Evolutionary conservation across 2,329 filamentous ascomycete species (phyloP), one percentile per base, ranked within the genome.

Genomic region (Cephalotrichum gorgonifer): DNA sequence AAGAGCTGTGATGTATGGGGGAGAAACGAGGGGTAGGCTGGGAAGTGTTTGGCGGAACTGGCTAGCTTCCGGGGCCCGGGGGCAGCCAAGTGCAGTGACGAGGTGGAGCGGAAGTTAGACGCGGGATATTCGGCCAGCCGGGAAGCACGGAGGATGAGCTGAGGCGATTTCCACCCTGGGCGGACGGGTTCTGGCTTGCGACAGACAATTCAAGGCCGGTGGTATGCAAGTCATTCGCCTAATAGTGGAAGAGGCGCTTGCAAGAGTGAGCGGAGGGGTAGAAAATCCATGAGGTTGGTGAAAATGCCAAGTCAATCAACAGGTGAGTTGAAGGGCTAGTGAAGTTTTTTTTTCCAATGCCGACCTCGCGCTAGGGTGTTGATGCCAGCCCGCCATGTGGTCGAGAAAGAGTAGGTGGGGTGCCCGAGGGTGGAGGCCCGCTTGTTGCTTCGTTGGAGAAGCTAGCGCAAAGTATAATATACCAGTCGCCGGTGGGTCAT

Each of bases 11-110:
- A 39, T 39, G 17, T 5, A 6, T 11, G 33, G 15, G 17, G 35
- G 7, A 20, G 11, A 39, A 9, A 20, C 22, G n/a, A 22, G 20
- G 35, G 35, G 26, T 9, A 38, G 38, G 28, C 6, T 30, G 28
- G 22, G 38, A 46, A 49, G 30, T 14, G 23, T 25, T 39, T 15
- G 26, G 11, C n/a, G n/a, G 22, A 22, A 41, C 20, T 14, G 43
- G 33, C 64, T 67, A 68, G 60, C 62, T 67, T 64, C 65, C 66
- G 63, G 64, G 60, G 60, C 64, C 65, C 66, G 63, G 64, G 60
- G 60, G 60, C 59, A 59, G 64, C 62, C 64, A 63, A 66, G 64
- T 51, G 56, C 55, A 55, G 56, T 53, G 57, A 55, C 56, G 54
- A 56, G 54, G 54, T 53, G 54, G 55, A 51, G 54, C 57, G 48